These are phyloP conservation scores for Oryza longistaminata DNA, from an alignment of 176 grass and related monocot species.

Conservation along the genomic window DNA sequence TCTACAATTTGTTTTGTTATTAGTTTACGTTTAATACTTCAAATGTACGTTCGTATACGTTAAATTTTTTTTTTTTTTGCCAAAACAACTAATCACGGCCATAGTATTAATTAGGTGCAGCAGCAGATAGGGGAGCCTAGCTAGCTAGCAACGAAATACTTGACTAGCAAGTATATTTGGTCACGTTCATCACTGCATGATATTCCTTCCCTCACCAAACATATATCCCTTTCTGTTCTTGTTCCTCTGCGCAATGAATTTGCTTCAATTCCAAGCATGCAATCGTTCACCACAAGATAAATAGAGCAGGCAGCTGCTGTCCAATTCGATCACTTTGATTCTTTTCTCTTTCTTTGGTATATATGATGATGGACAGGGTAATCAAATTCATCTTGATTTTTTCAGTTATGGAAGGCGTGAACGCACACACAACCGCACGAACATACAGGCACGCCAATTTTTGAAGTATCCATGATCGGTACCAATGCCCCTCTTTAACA, in stretches of 20 bases:
- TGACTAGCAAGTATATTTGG: constrained; percentile 10
- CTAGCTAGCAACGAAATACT: neutral
- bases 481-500: too few species aligned
- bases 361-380: neutral
- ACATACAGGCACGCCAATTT: too few species aligned
- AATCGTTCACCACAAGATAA: constrained; percentile 29
- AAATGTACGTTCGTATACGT: too few species aligned
- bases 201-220: neutral
- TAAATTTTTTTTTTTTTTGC: too few species aligned
- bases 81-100: too few species aligned
- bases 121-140: neutral
- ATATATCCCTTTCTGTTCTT: constrained; percentile 26
- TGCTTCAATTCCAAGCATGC: constrained; percentile 33
- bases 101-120: neutral
- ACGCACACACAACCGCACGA: too few species aligned
- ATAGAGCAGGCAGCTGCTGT: neutral
- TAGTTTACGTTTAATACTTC: too few species aligned
- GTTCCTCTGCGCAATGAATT: neutral
- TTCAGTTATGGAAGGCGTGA: too few species aligned
- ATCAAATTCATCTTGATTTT: neutral
- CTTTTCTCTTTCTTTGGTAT: neutral
- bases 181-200: neutral
- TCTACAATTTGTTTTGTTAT: too few species aligned
- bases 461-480: too few species aligned
- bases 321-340: neutral